A percentile compares a stretch with the other conserved stretches of the same genome.
These are phyloP conservation scores for Saprolegnia diclina DNA, from an alignment of 352 stramenopile genomes.

Conservation along the genomic window DNA sequence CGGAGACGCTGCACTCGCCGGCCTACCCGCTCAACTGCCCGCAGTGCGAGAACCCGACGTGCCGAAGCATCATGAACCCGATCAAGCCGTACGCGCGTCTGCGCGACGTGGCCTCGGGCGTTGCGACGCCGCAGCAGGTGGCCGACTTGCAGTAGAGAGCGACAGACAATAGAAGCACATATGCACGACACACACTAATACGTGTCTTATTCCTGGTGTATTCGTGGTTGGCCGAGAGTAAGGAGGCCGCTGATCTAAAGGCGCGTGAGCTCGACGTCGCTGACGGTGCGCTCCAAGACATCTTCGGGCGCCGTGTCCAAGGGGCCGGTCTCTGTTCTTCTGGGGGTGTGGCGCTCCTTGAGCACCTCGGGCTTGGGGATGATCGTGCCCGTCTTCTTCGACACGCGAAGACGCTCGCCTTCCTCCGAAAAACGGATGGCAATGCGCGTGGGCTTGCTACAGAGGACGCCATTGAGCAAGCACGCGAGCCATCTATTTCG, in stretches of 20 bases:
- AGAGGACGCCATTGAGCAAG: background rate
- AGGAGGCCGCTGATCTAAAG: slow-evolving; percentile 34
- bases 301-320: slow-evolving; percentile 77
- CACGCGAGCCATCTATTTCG: slow-evolving; percentile 15
- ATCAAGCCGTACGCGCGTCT: slow-evolving; percentile 57
- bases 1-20: slow-evolving; percentile 58
- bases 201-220: no score
- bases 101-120: slow-evolving; percentile 14
- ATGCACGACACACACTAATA: no score
- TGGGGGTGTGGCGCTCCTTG: slow-evolving; percentile 77
- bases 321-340: slow-evolving; percentile 76
- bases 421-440: slow-evolving; percentile 85
- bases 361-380: slow-evolving; percentile 92
- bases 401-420: slow-evolving; percentile 92
- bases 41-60: slow-evolving; percentile 75
- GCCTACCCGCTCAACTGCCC: slow-evolving; percentile 84
- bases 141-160: slow-evolving; percentile 8
- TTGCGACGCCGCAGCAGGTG: slow-evolving; percentile 1
- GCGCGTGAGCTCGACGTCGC: slow-evolving; percentile 68
- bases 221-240: no score
- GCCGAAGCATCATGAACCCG: slow-evolving; percentile 78
- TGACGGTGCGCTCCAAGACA: slow-evolving; percentile 69
- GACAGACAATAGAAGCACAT: background rate
- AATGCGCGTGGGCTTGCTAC: slow-evolving; percentile 66
- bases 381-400: slow-evolving; percentile 93